A percentile compares a stretch with the other conserved stretches of the same genome.
Conservation (phyloP, 768 basidiomycete species). For the Auriscalpium microsporum region DNA sequence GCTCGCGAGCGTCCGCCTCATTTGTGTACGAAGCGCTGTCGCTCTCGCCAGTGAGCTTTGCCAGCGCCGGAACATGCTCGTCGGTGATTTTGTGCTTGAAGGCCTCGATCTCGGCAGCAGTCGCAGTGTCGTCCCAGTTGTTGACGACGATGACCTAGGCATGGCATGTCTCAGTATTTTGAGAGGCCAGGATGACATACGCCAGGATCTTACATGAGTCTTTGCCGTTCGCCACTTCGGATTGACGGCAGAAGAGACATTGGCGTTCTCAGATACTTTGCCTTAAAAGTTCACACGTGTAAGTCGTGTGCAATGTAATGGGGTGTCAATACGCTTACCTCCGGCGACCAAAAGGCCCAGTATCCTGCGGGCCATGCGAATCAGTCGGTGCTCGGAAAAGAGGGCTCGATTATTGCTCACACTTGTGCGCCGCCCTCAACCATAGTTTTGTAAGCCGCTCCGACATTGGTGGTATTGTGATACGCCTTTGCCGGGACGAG, state of each 20-base stretch:
- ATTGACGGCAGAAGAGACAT: slow-evolving; percentile 26
- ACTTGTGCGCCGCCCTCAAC: not conserved
- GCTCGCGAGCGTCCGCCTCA: slow-evolving; percentile 13
- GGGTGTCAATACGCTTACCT: slow-evolving; percentile 9
- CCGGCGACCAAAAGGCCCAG: not conserved
- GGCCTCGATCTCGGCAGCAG: not conserved
- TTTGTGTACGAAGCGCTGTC: slow-evolving; percentile 11
- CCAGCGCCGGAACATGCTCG: slow-evolving; percentile 1
- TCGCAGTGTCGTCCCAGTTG: not conserved
- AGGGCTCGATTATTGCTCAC: not conserved
- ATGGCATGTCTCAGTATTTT: not conserved
- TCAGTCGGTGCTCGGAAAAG: no score
- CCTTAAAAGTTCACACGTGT: no score
- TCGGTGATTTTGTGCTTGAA: not conserved
- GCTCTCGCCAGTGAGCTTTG: slow-evolving; percentile 2
- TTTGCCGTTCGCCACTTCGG: slow-evolving; percentile 32
- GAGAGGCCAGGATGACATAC: no score
- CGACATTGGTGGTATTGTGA: not conserved
- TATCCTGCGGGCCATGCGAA: no score
- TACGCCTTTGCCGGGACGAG: slow-evolving; percentile 6
- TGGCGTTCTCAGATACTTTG: slow-evolving; percentile 26
- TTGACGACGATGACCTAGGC: not conserved
- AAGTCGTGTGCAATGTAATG: no score
- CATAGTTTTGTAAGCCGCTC: slow-evolving; percentile 3
- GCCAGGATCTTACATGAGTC: slow-evolving; percentile 22